phyloP scores from a whole-genome alignment of 2,329 filamentous ascomycete genomes.

The Nothophoma quercina region DNA sequence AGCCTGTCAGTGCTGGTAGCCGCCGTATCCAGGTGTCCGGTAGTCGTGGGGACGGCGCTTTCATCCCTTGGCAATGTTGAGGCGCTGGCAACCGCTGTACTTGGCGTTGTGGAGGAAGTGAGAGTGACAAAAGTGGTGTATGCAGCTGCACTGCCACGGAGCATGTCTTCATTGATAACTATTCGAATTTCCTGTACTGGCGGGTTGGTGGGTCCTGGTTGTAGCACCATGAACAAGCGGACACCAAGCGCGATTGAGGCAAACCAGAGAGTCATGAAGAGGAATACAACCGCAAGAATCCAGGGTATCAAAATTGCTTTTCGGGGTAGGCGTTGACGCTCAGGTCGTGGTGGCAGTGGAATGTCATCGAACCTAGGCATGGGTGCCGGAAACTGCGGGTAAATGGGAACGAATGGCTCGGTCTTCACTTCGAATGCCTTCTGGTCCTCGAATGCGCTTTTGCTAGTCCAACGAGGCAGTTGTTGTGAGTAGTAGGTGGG shows the following conservation, averaged over 20 bases:
- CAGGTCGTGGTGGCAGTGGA: conserved; percentile 16
- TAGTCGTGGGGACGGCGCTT: conserved; percentile 1
- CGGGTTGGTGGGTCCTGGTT: conserved; percentile 11
- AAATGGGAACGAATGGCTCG: conserved; percentile 19
- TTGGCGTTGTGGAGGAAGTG: background rate
- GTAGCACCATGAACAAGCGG: conserved; percentile 24
- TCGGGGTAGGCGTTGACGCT: conserved; percentile 3
- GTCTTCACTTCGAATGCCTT: conserved; percentile 5
- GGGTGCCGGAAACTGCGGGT: conserved; percentile 17
- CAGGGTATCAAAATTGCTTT: conserved; percentile 31
- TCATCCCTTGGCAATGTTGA: background rate
- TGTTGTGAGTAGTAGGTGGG: conserved; percentile 32
- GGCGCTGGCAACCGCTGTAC: background rate
- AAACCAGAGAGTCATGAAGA: conserved; percentile 32
- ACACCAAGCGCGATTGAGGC: conserved; percentile 31
- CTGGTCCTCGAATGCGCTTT: conserved; percentile 18
- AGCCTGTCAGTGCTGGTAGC: conserved; percentile 1
- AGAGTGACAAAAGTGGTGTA: background rate
- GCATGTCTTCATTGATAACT: conserved; percentile 22
- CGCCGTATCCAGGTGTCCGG: conserved; percentile 5
- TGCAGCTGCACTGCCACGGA: conserved; percentile 4
- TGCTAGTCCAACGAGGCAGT: conserved; percentile 16
- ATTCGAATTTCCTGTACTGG: conserved; percentile 26
- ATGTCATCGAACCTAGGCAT: conserved; percentile 14
- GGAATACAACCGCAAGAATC: conserved; percentile 33